Percentiles rank a stretch among this genome's conserved stretches.
Evolutionary conservation across 2,329 filamentous ascomycete genomes (phyloP).

Genomic region (Aspergillus brasiliensis): DNA sequence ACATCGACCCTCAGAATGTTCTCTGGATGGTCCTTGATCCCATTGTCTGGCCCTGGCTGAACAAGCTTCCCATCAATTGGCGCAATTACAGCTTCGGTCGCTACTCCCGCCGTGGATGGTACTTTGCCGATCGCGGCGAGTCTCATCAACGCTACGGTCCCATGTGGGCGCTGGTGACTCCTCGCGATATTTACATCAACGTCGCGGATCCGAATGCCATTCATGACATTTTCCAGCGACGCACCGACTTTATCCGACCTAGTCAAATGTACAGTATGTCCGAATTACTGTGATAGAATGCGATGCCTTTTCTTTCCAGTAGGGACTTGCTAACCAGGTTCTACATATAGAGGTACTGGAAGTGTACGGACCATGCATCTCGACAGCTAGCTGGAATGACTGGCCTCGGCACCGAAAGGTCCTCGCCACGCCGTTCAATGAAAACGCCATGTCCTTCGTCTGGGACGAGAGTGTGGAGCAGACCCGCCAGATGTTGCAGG

Average conservation of each 20-base stretch:
- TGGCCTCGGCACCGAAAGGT: slow-evolving; percentile 10
- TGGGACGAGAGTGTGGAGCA: slow-evolving; percentile 6
- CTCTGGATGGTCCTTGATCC: slow-evolving; percentile 1
- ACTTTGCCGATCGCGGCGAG: slow-evolving; percentile 4
- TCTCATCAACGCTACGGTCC: slow-evolving; percentile 3
- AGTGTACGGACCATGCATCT: slow-evolving; percentile 9
- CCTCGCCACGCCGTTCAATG: slow-evolving; percentile 4
- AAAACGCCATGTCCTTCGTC: slow-evolving; percentile 6
- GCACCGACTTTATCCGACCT: slow-evolving; percentile 6
- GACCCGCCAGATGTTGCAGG: slow-evolving; percentile 1
- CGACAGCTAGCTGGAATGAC: slow-evolving; percentile 1
- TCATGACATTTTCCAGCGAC: slow-evolving; percentile 1
- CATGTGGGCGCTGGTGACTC: slow-evolving; percentile 7
- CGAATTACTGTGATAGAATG: not conserved
- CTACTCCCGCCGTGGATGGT: slow-evolving; percentile 7
- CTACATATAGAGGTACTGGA: not conserved
- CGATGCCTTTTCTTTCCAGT: not conserved
- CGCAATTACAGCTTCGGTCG: slow-evolving; percentile 3
- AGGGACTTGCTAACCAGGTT: not conserved
- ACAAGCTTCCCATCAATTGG: slow-evolving; percentile 6
- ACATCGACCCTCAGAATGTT: slow-evolving; percentile 1
- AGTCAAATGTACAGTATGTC: slow-evolving; percentile 4
- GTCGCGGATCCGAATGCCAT: slow-evolving; percentile 1
- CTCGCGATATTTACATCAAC: slow-evolving; percentile 3
- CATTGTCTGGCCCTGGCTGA: slow-evolving; percentile 3